phyloP scores from a whole-genome alignment of 495 filamentous ascomycete genomes.

The Daldinia vernicosa region DNA sequence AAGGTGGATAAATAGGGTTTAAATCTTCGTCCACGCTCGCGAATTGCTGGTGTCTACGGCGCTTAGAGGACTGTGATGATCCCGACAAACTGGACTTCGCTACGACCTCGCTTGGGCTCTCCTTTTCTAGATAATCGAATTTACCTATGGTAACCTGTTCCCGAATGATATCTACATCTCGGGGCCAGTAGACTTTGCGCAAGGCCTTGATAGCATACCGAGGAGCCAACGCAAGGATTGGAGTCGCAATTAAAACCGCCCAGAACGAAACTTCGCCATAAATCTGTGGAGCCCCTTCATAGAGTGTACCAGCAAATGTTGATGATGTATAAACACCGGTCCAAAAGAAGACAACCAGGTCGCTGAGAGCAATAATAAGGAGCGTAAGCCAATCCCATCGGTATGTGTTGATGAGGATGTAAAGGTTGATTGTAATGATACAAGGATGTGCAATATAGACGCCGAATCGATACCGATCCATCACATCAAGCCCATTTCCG shows the following conservation, averaged over 20 bases:
- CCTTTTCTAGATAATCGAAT: slow-evolving; percentile 72
- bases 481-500: slow-evolving; percentile 72
- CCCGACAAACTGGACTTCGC: slow-evolving; percentile 51
- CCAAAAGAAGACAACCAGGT: slow-evolving; percentile 93
- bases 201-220: slow-evolving; percentile 84
- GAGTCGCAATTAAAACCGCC: slow-evolving; percentile 77
- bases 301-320: slow-evolving; percentile 72
- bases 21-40: slow-evolving; percentile 79
- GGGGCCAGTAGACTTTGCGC: slow-evolving; percentile 92
- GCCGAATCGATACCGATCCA: slow-evolving; percentile 83
- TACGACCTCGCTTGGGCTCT: slow-evolving; percentile 14
- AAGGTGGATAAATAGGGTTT: slow-evolving; percentile 90
- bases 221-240: slow-evolving; percentile 81
- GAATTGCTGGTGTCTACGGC: slow-evolving; percentile 65
- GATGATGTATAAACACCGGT: slow-evolving; percentile 88
- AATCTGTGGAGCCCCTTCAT: slow-evolving; percentile 77
- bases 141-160: slow-evolving; percentile 86
- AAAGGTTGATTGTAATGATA: slow-evolving; percentile 87
- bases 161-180: slow-evolving; percentile 94
- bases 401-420: slow-evolving; percentile 95
- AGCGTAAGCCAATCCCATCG: slow-evolving; percentile 96
- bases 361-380: slow-evolving; percentile 81
- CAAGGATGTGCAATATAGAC: slow-evolving; percentile 80
- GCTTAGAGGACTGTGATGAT: slow-evolving; percentile 61
- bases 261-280: slow-evolving; percentile 87